A percentile compares a stretch with the other conserved stretches of the same genome.
phyloP scores from a whole-genome alignment of 2,329 filamentous ascomycete genomes.

The Lachnellula occidentalis region DNA sequence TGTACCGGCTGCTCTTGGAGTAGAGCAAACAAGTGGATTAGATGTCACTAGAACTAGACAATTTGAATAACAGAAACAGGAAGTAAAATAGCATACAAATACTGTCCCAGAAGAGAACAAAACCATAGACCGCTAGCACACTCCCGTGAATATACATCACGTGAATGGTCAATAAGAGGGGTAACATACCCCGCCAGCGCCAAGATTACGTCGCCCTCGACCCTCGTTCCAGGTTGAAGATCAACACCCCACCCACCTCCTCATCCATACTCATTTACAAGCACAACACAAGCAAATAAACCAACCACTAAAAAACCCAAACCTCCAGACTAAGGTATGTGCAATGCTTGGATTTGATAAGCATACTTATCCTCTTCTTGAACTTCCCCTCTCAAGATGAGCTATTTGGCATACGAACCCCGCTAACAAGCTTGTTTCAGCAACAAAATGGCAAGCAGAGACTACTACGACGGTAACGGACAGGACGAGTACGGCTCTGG shows the following conservation, averaged over 20 bases:
- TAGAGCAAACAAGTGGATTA: too few species aligned
- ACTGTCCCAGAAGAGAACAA: too few species aligned
- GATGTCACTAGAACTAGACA: too few species aligned
- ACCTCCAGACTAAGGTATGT: not conserved
- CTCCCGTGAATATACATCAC: too few species aligned
- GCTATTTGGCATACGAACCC: not conserved
- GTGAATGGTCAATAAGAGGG: not conserved
- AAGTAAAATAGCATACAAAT: too few species aligned
- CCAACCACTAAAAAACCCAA: not conserved
- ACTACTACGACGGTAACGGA: conserved; percentile 13
- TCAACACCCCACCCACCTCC: not conserved
- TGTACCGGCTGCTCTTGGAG: too few species aligned
- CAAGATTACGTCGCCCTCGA: not conserved
- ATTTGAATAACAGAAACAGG: too few species aligned
- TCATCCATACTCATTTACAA: not conserved
- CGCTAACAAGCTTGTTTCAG: conserved; percentile 5
- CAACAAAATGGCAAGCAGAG: conserved; percentile 10
- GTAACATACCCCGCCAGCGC: not conserved
- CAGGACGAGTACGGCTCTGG: conserved; percentile 10
- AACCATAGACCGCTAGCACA: too few species aligned
- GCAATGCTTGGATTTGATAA: not conserved
- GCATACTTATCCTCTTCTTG: not conserved
- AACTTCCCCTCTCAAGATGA: too few species aligned
- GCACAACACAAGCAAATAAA: not conserved
- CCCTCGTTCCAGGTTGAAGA: not conserved